Base-by-base conservation (phyloP, 352 stramenopile genomes). In the Globisporangium ultimum region DNA sequence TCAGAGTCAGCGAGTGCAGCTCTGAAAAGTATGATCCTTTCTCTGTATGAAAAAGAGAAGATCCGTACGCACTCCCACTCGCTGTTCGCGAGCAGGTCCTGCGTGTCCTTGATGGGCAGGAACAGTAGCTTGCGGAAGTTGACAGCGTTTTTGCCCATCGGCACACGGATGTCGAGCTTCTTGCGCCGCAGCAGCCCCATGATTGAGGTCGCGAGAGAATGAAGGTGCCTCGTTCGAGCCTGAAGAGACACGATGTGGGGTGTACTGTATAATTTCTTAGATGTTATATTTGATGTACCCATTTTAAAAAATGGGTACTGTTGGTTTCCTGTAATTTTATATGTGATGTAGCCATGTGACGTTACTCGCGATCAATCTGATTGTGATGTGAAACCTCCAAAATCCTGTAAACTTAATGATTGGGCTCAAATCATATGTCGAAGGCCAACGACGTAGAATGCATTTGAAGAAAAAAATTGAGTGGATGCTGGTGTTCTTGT, bases 101-200 rank as follows among this genome's bases (percentile, higher is more conserved):
- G 62, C 1, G 80, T 91, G 55, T 94, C 84, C 0, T 70, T 67
- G 49, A 88, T 59, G 4, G 82, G 72, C 18, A 92, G 57, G 51
- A 94, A 94, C 53, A 94, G 67, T 1, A 94, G 48, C 46, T 92
- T 92, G 38, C 82, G 82, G 53, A 90, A 89, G 40, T 91, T 89
- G 55, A 91, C 80, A 51, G 72, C 82, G 66, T 90, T 76, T 62
- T 64, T 76, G 48, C 84, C 84, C 32, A 78, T 82, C 10, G 84
- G 84, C 34, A 90, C 71, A 59, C 74, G 80, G 58, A 92, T 82
- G 40, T 87, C 75, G 21, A 68, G 69, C 63, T 87, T 85, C 60
- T 87, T 88, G 22, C 70, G 76, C 34, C 75, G 61, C 22, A 91
- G 62, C 49, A 94, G 77, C 12, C 69, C 70, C 84, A 93, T 91